Conservation (phyloP, 805 yeast genomes). For the Ogataea naganishii region DNA sequence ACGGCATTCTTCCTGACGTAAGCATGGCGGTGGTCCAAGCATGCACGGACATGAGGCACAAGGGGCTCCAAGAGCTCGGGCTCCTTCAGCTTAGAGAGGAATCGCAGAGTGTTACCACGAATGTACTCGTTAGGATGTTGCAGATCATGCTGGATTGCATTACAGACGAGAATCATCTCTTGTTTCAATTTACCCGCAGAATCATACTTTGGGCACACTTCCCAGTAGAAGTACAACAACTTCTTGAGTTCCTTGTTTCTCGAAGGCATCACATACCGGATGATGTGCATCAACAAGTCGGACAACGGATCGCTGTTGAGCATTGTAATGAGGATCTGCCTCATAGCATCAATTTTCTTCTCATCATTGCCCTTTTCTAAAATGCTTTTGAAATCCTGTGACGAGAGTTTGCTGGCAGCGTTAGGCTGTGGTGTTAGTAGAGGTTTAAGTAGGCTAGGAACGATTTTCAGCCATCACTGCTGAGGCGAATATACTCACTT, state of each 20-base stretch:
- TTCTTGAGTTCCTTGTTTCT: slow-evolving; percentile 86
- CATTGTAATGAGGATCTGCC: slow-evolving; percentile 74
- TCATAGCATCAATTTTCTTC: slow-evolving; percentile 84
- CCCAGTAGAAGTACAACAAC: slow-evolving; percentile 93
- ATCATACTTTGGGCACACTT: slow-evolving; percentile 88
- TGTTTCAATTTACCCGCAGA: slow-evolving; percentile 87
- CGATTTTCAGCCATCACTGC: background rate
- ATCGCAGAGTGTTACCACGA: slow-evolving; percentile 91
- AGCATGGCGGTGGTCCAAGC: slow-evolving; percentile 94
- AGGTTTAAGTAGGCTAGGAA: background rate
- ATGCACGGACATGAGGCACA: slow-evolving; percentile 84
- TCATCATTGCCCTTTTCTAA: slow-evolving; percentile 89
- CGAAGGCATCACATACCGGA: slow-evolving; percentile 96
- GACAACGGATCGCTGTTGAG: slow-evolving; percentile 91
- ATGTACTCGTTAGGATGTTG: slow-evolving; percentile 98
- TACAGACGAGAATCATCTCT: slow-evolving; percentile 97
- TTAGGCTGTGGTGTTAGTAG: slow-evolving; percentile 32
- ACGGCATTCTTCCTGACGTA: slow-evolving; percentile 97
- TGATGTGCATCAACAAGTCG: slow-evolving; percentile 89
- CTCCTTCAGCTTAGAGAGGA: slow-evolving; percentile 83
- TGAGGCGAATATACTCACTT: slow-evolving; percentile 23
- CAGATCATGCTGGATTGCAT: slow-evolving; percentile 93
- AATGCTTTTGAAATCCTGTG: slow-evolving; percentile 63
- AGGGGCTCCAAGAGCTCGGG: slow-evolving; percentile 91
- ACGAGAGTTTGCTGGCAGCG: slow-evolving; percentile 51